Base-by-base conservation (phyloP, 2,329 filamentous ascomycete species). In the Lojkania enalia region DNA sequence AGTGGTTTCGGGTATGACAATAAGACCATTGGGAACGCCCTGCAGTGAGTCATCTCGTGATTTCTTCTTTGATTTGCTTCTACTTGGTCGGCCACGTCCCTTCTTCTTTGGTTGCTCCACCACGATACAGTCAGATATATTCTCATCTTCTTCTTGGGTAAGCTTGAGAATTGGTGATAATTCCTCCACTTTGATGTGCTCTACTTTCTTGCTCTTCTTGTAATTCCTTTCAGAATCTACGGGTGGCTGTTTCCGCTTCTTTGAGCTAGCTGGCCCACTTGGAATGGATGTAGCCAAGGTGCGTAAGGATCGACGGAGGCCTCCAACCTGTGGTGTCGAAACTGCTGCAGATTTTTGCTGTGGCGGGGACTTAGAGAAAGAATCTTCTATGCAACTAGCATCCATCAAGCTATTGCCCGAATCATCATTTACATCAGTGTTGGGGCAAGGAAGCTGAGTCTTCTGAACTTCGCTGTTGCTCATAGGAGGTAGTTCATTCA, bases 101-200 rank as follows among this genome's bases (percentile, higher is more conserved):
- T 19, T 33, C 20, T 21, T 33, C 7, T 3, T n/a, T n/a, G 42
- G 14, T 2, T 2, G 4, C 38, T 30, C 11, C 15, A 74, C 68
- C 13, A 71, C 59, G 37, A 75, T 74, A 42, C 69, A 71, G 31
- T 72, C 71, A 16, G 61, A 61, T 15, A 72, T 62, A 4, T 59
- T 62, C 5, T 71, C 66, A 1, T 66, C 58, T 3, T 67, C 58
- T 5, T 36, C 36, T 9, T 35, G 25, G n/a, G 16, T n/a, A 9
- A n/a, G 21, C 35, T 30, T 14, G 6, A 13, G 36, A 3, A 25
- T 33, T 11, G 15, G 32, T 27, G 23, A 7, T n/a, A n/a, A 27
- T 27, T 7, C n/a, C 23, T 27, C 23, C 23, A 16, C 6, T 27
- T 7, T 27, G 23, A 27, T 27, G 7, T 27, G 7, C 23, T 7